Evolutionary conservation across 768 basidiomycete genomes (phyloP), one percentile per base, ranked within the genome.

Genomic region (Suillus subalutaceus): DNA sequence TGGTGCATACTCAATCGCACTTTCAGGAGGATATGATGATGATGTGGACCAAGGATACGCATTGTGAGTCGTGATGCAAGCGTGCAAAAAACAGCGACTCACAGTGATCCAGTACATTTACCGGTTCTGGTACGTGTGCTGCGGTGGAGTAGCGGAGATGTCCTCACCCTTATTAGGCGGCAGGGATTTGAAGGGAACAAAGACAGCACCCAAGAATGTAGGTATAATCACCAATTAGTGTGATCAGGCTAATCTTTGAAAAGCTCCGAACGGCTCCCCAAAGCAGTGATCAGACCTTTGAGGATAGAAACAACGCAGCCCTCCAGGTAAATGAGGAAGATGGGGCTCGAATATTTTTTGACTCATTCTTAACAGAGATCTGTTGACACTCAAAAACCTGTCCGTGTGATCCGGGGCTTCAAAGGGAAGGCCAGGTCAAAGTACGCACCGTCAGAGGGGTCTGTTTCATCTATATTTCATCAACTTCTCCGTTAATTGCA

Each of bases 221-320:
- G 43, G 85, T 75, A 13, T 38, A 8, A 23, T 50, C 32, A 38
- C 4, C 37, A 12, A 18, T 40, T 35, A 16, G 12, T 56, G 12
- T 20, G 10, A 16, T 12, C 4, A 10, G 20, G 37, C 4, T 56
- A 52, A 43, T 72, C 59, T n/a, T 53, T 6, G 32, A 40, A 12
- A 52, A 94, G 92, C 88, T 97, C 55, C 90, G 96, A 16, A 96
- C 95, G 0, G 96, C 91, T 10, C 90, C 89, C 5, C 96, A 97
- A 75, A 93, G 88, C 69, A 90, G 81, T 60, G 88, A 96, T 74
- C 95, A 97, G 74, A 83, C 82, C 2, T 96, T 95, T 68, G 91
- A 94, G 13, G 85, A 91, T 68, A 76, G 74, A 9, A 85, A 84
- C 71, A 96, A 96, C 74, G 86, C 80, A 66, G 85, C 91, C 50